Evolutionary conservation across 495 filamentous ascomycete species (phyloP).

Genomic region (Hyaloscypha hepaticicola): DNA sequence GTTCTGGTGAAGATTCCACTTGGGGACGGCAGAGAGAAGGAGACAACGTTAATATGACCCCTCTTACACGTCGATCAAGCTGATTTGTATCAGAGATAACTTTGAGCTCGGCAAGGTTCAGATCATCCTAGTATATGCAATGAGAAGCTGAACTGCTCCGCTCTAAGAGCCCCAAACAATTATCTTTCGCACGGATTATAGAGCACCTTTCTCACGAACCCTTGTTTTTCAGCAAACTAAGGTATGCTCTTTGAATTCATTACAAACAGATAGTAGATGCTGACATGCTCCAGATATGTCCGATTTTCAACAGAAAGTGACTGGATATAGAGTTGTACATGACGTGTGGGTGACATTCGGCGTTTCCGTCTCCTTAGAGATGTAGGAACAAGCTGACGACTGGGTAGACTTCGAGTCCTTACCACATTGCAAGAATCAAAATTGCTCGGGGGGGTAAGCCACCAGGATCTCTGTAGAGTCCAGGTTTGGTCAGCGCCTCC

Average conservation of each 20-base stretch:
- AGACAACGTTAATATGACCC: slow-evolving; percentile 6
- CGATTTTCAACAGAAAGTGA: slow-evolving; percentile 14
- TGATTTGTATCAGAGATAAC: slow-evolving; percentile 4
- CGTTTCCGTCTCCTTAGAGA: too few species aligned
- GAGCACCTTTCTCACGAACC: slow-evolving; percentile 8
- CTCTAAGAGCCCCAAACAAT: slow-evolving; percentile 13
- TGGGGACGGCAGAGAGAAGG: slow-evolving; percentile 11
- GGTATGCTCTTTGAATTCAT: not conserved
- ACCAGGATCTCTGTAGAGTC: slow-evolving; percentile 15
- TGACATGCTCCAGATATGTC: slow-evolving; percentile 7
- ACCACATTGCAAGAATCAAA: slow-evolving; percentile 15
- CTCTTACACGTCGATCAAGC: not conserved
- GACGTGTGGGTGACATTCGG: slow-evolving; percentile 8
- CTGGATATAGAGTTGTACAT: slow-evolving; percentile 16
- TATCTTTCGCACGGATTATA: slow-evolving; percentile 6
- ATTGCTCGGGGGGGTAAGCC: slow-evolving; percentile 6
- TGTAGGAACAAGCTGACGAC: not conserved
- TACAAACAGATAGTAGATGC: not conserved
- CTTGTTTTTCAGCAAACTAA: slow-evolving; percentile 14
- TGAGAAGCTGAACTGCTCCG: slow-evolving; percentile 5
- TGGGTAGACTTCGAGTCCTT: slow-evolving; percentile 9
- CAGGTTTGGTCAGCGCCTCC: slow-evolving; percentile 9
- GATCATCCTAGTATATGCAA: slow-evolving; percentile 11
- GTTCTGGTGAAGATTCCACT: not conserved
- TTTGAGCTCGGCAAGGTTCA: slow-evolving; percentile 13